phyloP scores from a whole-genome alignment of 1,139 yeast genomes.

The Yamadazyma diddensiae region DNA sequence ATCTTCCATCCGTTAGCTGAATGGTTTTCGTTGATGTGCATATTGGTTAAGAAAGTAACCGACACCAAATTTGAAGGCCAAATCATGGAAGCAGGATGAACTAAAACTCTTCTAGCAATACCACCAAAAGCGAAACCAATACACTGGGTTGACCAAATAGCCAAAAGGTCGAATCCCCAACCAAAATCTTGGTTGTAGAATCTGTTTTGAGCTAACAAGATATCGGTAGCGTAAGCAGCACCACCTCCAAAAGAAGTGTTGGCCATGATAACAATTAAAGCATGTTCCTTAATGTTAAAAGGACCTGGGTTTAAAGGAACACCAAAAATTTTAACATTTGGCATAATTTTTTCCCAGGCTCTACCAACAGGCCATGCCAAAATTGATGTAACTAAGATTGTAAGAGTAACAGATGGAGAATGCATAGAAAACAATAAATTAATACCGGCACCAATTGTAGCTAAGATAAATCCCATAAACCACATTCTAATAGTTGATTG shows the following conservation, averaged over 20 bases:
- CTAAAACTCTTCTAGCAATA: conserved; percentile 50
- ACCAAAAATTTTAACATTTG: conserved; percentile 41
- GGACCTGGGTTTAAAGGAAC: conserved; percentile 56
- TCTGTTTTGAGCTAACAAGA: conserved; percentile 52
- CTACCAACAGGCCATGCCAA: conserved; percentile 64
- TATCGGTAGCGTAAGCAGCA: conserved; percentile 61
- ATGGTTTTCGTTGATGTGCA: conserved; percentile 61
- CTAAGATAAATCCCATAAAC: conserved; percentile 51
- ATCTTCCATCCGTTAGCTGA: conserved; percentile 44
- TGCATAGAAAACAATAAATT: conserved; percentile 61
- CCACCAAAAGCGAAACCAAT: conserved; percentile 70
- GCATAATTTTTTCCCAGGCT: conserved; percentile 37
- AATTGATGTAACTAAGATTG: conserved; percentile 56
- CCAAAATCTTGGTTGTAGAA: conserved; percentile 45
- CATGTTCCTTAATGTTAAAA: conserved; percentile 64
- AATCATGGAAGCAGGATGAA: conserved; percentile 60
- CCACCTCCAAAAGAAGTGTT: conserved; percentile 52
- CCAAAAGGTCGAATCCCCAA: conserved; percentile 42
- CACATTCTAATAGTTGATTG: conserved; percentile 65
- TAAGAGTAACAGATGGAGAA: conserved; percentile 51
- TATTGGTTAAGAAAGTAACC: conserved; percentile 50
- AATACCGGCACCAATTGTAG: conserved; percentile 59
- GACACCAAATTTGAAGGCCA: conserved; percentile 63
- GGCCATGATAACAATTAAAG: conserved; percentile 58
- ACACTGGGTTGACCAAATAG: conserved; percentile 52